A percentile compares a stretch with the other conserved stretches of the same genome.
These are phyloP conservation scores for Torrubiella hemipterigena DNA, from an alignment of 2,329 filamentous ascomycete genomes.

Conservation along the genomic window DNA sequence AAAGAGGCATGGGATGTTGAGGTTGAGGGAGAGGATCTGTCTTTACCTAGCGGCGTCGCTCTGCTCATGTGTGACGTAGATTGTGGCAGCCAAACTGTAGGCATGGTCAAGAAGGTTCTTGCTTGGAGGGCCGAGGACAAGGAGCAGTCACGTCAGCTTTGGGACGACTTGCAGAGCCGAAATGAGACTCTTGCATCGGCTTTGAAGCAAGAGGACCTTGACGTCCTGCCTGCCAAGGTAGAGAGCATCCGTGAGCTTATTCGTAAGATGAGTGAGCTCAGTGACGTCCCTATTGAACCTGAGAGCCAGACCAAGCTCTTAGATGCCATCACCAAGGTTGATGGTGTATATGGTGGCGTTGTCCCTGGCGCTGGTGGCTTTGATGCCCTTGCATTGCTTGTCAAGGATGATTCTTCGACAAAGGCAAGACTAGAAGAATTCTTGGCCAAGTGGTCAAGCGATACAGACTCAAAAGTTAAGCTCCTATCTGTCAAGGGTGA, in stretches of 20 bases:
- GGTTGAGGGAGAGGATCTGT: conserved; percentile 56
- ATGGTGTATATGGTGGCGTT: conserved; percentile 80
- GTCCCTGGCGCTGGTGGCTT: conserved; percentile 91
- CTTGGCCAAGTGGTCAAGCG: conserved; percentile 51
- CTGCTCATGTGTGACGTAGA: conserved; percentile 94
- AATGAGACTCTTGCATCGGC: conserved; percentile 61
- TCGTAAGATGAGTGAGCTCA: conserved; percentile 60
- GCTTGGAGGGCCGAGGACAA: conserved; percentile 61
- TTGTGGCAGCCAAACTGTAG: conserved; percentile 83
- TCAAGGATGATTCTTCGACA: conserved; percentile 60
- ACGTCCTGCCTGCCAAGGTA: conserved; percentile 33
- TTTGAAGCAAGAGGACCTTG: conserved; percentile 38
- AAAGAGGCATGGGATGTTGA: conserved; percentile 68
- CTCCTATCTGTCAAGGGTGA: conserved; percentile 61
- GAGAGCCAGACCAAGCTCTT: conserved; percentile 72
- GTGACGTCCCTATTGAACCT: conserved; percentile 82
- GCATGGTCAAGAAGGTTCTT: conserved; percentile 90
- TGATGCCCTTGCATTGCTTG: conserved; percentile 74
- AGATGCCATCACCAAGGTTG: conserved; percentile 58
- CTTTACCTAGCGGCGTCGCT: conserved; percentile 59
- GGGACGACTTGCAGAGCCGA: conserved; percentile 59
- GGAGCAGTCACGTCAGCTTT: conserved; percentile 55
- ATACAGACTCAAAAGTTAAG: conserved; percentile 51
- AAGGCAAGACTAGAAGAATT: conserved; percentile 47
- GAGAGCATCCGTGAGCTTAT: conserved; percentile 48